Evolutionary conservation across 2,329 filamentous ascomycete species (phyloP), one percentile per base, ranked within the genome.

Genomic region (Pseudogymnoascus sp.): DNA sequence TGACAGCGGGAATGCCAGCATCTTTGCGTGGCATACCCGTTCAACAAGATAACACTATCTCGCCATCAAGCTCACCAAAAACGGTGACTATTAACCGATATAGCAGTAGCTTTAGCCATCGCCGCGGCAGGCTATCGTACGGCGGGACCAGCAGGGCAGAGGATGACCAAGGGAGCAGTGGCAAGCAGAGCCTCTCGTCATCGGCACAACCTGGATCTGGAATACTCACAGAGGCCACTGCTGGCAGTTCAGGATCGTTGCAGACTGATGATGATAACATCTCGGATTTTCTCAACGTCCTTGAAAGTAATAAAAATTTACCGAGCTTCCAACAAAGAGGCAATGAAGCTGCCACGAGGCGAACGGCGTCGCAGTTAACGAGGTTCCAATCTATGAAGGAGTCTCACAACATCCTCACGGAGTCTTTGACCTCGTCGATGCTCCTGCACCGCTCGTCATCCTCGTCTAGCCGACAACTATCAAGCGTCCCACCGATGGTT

Each of bases 61-160:
- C 91, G 6, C 78, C 84, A 63, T 86, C 88, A 5, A 86, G 88
- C 63, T 96, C 92, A 6, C 92, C 93, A 2, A 89, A 89, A 66
- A 90, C 91, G 4, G 82, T 86, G 7, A 86, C 88, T 0, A 86
- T 90, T n/a, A 87, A 86, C 65, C 86, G 90, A 57, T 97, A 96
- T 73, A 96, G 91, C 75, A 97, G 93, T 75, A 96, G 93, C 71
- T 99, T 99, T 71, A 90, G 88, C 5, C 91, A 96, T 73, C 86
- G 95, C 54, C 86, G 90, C 63, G 88, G 85, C 29, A 85, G 92
- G 51, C 85, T 87, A 23, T 96, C 92, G 0, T 89, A 89, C 64
- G 88, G 89, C 34, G 88, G 89, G 18, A 82, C 84, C 18, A 90
- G 87, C 71, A 87, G 82, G 67, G 80, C 79, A 1, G 88, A 91